Conservation (phyloP, 73 alveolate genomes). For the Tetrahymena borealis region DNA sequence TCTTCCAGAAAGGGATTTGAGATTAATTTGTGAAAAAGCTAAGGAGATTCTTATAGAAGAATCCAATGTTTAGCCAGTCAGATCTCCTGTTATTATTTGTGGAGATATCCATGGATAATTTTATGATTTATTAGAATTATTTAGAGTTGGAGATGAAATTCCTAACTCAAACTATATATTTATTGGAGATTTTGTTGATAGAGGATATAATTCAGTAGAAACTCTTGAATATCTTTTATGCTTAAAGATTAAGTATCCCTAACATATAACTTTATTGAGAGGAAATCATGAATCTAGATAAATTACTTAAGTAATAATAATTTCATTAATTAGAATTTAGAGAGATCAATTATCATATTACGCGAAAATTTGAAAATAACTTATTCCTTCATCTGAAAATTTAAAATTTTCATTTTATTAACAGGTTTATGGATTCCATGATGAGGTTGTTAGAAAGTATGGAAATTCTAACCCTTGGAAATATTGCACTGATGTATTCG, state of each 20-base stretch:
- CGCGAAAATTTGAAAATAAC: slow-evolving; percentile 47
- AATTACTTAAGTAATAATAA: slow-evolving; percentile 55
- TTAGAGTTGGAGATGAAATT: slow-evolving; percentile 47
- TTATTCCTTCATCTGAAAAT: slow-evolving; percentile 49
- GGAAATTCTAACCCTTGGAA: slow-evolving; percentile 83
- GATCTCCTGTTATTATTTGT: slow-evolving; percentile 93
- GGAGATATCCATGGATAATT: slow-evolving; percentile 89
- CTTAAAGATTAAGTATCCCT: slow-evolving; percentile 82
- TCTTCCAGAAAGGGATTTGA: slow-evolving; percentile 79
- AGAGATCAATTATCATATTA: slow-evolving; percentile 48
- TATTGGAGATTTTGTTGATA: slow-evolving; percentile 74
- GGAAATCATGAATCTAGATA: slow-evolving; percentile 90
- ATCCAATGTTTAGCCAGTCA: slow-evolving; percentile 89
- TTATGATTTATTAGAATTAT: slow-evolving; percentile 26
- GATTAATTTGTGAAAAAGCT: slow-evolving; percentile 80
- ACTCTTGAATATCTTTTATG: slow-evolving; percentile 49
- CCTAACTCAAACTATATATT: slow-evolving; percentile 74
- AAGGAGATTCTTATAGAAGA: slow-evolving; percentile 80
- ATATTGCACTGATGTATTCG: slow-evolving; percentile 68
- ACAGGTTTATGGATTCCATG: slow-evolving; percentile 66
- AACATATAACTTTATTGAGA: slow-evolving; percentile 75
- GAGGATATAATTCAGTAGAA: slow-evolving; percentile 74
- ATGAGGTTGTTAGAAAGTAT: slow-evolving; percentile 76
- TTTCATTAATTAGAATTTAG: slow-evolving; percentile 20
- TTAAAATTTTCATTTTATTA: slow-evolving; percentile 43